A percentile compares a stretch with the other conserved stretches of the same genome.
phyloP scores from a whole-genome alignment of 140 eudicot genomes.

The Senecio squalidus region DNA sequence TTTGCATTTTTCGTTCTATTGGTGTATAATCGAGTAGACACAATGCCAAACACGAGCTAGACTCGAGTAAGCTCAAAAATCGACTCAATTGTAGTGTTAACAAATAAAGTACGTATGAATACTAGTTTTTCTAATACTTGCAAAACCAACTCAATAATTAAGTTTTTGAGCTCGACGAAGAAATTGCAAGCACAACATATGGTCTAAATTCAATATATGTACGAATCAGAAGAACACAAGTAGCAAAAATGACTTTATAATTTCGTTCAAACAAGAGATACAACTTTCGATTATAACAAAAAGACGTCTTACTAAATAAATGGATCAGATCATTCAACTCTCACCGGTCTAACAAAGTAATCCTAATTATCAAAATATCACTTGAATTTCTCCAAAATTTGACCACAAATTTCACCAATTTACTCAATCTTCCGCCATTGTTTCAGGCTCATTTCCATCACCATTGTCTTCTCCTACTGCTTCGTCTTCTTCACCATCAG shows the following conservation, averaged over 20 bases:
- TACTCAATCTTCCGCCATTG: not conserved
- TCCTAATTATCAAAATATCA: not conserved
- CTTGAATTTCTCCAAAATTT: constrained; percentile 11
- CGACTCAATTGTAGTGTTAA: too few species aligned
- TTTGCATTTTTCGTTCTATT: too few species aligned
- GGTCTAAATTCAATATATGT: not conserved
- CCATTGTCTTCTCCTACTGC: constrained; percentile 24
- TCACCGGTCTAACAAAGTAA: constrained; percentile 7
- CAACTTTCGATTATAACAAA: not conserved
- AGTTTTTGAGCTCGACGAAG: too few species aligned
- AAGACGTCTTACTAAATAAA: not conserved
- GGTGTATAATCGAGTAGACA: too few species aligned
- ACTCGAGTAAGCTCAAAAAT: too few species aligned
- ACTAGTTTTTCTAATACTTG: too few species aligned
- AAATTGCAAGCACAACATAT: too few species aligned
- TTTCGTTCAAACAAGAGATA: not conserved
- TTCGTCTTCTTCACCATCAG: constrained; percentile 35
- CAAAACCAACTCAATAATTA: too few species aligned
- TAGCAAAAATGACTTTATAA: not conserved
- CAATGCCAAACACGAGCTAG: too few species aligned
- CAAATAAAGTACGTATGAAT: too few species aligned
- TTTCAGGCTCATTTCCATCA: constrained; percentile 7
- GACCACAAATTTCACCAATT: not conserved
- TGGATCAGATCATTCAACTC: not conserved
- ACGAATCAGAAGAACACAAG: not conserved